Conservation (phyloP, 202 grass and related monocot species). For the Tripidium arundinaceum region DNA sequence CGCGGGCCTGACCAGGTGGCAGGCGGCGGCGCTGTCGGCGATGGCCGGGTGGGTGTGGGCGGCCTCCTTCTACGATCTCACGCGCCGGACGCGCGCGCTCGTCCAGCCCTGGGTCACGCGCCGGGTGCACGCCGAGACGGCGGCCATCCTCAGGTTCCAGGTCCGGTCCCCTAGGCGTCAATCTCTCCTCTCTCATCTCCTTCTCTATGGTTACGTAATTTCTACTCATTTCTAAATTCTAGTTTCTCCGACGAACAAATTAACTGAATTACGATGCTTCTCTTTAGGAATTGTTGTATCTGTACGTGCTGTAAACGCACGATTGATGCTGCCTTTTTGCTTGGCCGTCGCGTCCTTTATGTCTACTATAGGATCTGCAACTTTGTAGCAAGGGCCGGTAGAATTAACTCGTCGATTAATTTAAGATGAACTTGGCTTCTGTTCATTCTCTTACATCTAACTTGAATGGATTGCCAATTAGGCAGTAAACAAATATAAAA, state of each 20-base stretch:
- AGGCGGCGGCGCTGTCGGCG: slow-evolving; percentile 61
- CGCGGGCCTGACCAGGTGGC: slow-evolving; percentile 63
- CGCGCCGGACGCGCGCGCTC: slow-evolving; percentile 49
- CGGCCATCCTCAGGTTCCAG: slow-evolving; percentile 67
- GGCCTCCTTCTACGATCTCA: slow-evolving; percentile 76
- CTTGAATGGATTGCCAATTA: background rate
- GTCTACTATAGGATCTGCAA: background rate
- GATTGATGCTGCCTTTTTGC: background rate
- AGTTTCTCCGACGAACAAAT: background rate
- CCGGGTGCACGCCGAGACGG: slow-evolving; percentile 62
- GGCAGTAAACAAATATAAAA: background rate
- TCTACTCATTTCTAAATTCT: background rate
- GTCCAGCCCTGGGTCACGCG: slow-evolving; percentile 67
- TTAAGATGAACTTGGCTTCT: background rate
- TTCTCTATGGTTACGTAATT: background rate
- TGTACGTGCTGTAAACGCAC: background rate
- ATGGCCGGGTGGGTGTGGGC: slow-evolving; percentile 75
- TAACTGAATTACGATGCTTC: background rate
- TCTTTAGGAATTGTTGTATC: background rate
- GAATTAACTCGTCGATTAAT: background rate
- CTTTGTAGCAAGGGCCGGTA: background rate
- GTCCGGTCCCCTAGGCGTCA: slow-evolving; percentile 26
- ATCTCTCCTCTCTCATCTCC: background rate
- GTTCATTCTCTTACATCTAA: background rate
- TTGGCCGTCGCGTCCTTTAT: background rate